Base-by-base conservation (phyloP, 495 filamentous ascomycete genomes). In the Tuber calosporum region DNA sequence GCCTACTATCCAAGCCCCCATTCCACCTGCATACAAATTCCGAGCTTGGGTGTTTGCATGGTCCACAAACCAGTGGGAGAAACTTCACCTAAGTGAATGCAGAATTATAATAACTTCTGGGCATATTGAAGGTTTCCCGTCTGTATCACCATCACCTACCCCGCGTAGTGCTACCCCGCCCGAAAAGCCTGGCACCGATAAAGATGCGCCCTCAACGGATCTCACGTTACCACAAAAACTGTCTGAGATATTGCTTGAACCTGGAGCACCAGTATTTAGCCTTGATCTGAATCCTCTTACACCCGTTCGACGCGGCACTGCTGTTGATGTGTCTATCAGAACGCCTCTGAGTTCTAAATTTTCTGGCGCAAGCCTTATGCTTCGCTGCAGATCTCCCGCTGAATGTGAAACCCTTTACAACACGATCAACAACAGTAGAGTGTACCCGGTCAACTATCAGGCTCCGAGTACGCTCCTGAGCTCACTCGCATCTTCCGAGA, bases 261-360 rank as follows among this genome's bases (percentile, higher is more conserved):
- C 77, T 39, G 66, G 66, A 38, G 74, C 74, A 15, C 53, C 73
- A 66, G 73, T 79, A 48, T 81, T 99, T 69, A 89, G 88, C 3
- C 86, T 96, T 22, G 90, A 94, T 77, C 87, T 99, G 22, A 97
- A 93, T 1, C 95, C 95, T 0, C 84, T 95, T 17, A 93, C 97
- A 20, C 90, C 91, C 77, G 88, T 97, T 66, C 89, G 94, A 74
- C 89, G 92, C 67, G 93, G 93, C 69, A 97, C 91, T 30, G 94
- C 91, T 34, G 86, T 98, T 42, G 95, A 99, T 81, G 93, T 99
- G 69, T 94, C 94, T 68, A 93, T 99, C 78, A 89, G 92, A 66
- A 97, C 93, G 17, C 89, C 90, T 30, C 90, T 89, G 20, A 92
- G 89, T 22, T 80, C 88, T 8, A 88, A 89, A 42, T 93, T 87